Evolutionary conservation across 257 asterid species (phyloP), one percentile per base, ranked within the genome.

Genomic region (Coffea canephora): DNA sequence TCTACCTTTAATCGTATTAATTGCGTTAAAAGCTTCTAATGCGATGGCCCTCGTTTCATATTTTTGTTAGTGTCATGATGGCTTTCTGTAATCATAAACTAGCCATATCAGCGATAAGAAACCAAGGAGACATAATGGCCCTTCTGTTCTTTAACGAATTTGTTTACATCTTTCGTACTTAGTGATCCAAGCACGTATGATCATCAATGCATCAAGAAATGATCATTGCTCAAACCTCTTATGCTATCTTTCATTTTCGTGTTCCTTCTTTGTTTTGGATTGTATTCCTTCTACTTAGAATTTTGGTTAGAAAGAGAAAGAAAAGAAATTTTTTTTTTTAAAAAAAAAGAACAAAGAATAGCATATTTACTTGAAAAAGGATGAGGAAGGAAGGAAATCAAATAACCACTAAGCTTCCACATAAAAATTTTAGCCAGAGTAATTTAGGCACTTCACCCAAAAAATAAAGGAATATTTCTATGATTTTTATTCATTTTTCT

Each of bases 111-210:
- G 10, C 15, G 31, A 49, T n/a, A 1, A 75, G 62, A 43, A 14
- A 75, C 48, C n/a, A 43, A 43, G 71, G 43, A 21, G 19, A 75
- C 21, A 7, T 13, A 57, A 41, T 39, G 70, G 71, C 25, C 69
- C 71, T 41, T 43, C 12, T 59, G 39, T n/a, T 61, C 27, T n/a
- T 3, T 41, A 61, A 74, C 65, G 68, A n/a, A 10, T 16, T 76
- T 14, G 27, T 59, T 75, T 39, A 74, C 64, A 74, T 13, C 49
- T 62, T 39, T 62, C 31, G 55, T 43, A 14, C 71, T 43, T 61
- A 50, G 67, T n/a, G 72, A 55, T 57, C 79, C 71, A 76, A 64
- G 18, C 69, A n/a, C 12, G 39, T 64, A 64, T 25, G 39, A n/a
- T 13, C 4, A n/a, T 13, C 4, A 61, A 23, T 61, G 15, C 36